Conservation (phyloP, 2,329 filamentous ascomycete genomes). For the Alternaria sp. region DNA sequence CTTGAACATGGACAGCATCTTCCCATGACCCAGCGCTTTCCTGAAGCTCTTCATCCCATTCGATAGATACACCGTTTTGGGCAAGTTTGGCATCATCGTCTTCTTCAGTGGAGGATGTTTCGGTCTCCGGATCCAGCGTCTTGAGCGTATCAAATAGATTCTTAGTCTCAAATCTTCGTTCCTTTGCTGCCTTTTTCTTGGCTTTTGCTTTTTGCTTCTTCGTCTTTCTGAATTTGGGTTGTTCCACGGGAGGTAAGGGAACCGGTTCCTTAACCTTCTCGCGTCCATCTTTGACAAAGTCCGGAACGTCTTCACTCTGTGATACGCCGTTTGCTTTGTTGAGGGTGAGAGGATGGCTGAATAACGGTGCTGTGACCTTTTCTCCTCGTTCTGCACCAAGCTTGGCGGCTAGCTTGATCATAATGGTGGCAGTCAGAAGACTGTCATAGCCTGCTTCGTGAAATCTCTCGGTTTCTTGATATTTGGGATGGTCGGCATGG, state of each 20-base stretch:
- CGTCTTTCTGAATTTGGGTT: background rate
- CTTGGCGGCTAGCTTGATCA: conserved; percentile 64
- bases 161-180: conserved; percentile 31
- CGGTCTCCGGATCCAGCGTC: conserved; percentile 10
- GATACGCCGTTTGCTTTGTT: conserved; percentile 2
- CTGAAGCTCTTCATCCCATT: conserved; percentile 4
- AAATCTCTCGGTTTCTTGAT: conserved; percentile 51
- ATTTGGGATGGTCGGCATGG: conserved; percentile 49
- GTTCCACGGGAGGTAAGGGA: conserved; percentile 22
- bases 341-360: background rate
- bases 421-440: conserved; percentile 66
- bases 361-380: conserved; percentile 2
- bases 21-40: conserved; percentile 26
- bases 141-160: conserved; percentile 40
- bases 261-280: conserved; percentile 28
- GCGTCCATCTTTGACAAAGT: conserved; percentile 23
- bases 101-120: conserved; percentile 16
- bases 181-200: conserved; percentile 20
- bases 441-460: conserved; percentile 73
- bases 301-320: conserved; percentile 14
- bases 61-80: conserved; percentile 3
- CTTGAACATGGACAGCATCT: conserved; percentile 26
- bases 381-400: conserved; percentile 51
- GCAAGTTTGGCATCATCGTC: conserved; percentile 12
- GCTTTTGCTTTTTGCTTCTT: conserved; percentile 24